These are phyloP conservation scores for Debaryomycetaceae sp. DNA, from an alignment of 1,139 yeast species.

Conservation along the genomic window DNA sequence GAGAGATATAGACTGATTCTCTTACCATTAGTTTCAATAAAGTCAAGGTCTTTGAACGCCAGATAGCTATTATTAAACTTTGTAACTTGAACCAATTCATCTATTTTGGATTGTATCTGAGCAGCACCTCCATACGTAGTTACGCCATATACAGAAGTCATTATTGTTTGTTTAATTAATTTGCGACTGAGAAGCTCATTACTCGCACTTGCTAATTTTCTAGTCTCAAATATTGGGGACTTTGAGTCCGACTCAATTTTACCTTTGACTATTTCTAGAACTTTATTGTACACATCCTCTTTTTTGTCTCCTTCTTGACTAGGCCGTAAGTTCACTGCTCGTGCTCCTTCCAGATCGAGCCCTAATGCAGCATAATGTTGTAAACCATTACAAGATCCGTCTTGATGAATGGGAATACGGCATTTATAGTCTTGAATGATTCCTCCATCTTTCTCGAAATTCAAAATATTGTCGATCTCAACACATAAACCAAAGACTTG, in stretches of 20 bases:
- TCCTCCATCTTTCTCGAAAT: conserved; percentile 13
- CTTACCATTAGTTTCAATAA: conserved; percentile 1
- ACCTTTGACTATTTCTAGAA: conserved; percentile 22
- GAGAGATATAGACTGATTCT: conserved; percentile 24
- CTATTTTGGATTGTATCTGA: conserved; percentile 28
- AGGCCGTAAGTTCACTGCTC: conserved; percentile 69
- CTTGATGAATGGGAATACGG: conserved; percentile 38
- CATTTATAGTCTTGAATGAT: conserved; percentile 21
- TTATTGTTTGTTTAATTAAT: conserved; percentile 93
- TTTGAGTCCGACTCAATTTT: conserved; percentile 14
- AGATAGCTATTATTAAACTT: conserved; percentile 1
- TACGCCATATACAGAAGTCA: conserved; percentile 74
- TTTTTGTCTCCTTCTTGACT: conserved; percentile 8
- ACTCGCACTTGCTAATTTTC: conserved; percentile 14
- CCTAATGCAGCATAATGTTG: conserved; percentile 98
- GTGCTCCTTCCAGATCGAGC: conserved; percentile 92
- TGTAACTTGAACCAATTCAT: conserved; percentile 14
- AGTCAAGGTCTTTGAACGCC: neutral
- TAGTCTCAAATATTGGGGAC: neutral
- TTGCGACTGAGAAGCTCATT: conserved; percentile 47
- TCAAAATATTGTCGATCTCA: conserved; percentile 24
- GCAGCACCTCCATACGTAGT: conserved; percentile 34
- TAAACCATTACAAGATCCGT: conserved; percentile 91
- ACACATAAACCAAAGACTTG: conserved; percentile 35
- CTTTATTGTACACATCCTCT: conserved; percentile 37